Conservation (phyloP, 805 yeast species). For the Groenewaldozyma tartarivorans region DNA sequence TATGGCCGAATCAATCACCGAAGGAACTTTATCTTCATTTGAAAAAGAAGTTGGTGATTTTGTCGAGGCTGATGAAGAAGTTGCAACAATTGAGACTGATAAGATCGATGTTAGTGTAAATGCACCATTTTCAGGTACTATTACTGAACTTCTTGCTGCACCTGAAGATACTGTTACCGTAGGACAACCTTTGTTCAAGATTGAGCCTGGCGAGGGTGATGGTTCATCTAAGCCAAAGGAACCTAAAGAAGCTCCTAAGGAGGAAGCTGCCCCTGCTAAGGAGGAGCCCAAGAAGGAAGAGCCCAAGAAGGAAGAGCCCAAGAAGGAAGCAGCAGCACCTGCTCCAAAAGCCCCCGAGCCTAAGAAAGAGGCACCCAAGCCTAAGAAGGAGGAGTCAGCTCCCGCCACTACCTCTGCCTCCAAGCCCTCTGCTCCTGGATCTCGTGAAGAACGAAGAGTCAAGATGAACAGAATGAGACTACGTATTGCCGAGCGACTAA, state of each 20-base stretch:
- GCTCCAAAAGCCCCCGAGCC: constrained; percentile 19
- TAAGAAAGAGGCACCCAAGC: constrained; percentile 19
- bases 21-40: constrained; percentile 74
- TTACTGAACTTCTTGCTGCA: constrained; percentile 69
- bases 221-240: constrained; percentile 23
- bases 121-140: constrained; percentile 85
- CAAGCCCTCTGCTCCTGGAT: constrained; percentile 36
- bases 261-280: constrained; percentile 21
- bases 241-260: constrained; percentile 20
- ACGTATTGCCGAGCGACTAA: constrained; percentile 97
- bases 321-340: constrained; percentile 6
- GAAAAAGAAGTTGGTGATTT: constrained; percentile 71
- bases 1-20: constrained; percentile 97
- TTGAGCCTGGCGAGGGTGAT: constrained; percentile 70
- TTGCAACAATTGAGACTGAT: constrained; percentile 97
- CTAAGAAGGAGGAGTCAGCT: constrained; percentile 22
- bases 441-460: constrained; percentile 83
- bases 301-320: constrained; percentile 22
- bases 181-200: constrained; percentile 83
- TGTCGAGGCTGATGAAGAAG: constrained; percentile 75
- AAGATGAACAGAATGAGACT: constrained; percentile 99
- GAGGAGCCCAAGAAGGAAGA: constrained; percentile 12
- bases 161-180: constrained; percentile 93
- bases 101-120: constrained; percentile 96
- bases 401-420: constrained; percentile 26